Percentiles rank a stretch among this genome's conserved stretches.
Evolutionary conservation across 768 basidiomycete genomes (phyloP).

Genomic region (Dioszegia crocea): DNA sequence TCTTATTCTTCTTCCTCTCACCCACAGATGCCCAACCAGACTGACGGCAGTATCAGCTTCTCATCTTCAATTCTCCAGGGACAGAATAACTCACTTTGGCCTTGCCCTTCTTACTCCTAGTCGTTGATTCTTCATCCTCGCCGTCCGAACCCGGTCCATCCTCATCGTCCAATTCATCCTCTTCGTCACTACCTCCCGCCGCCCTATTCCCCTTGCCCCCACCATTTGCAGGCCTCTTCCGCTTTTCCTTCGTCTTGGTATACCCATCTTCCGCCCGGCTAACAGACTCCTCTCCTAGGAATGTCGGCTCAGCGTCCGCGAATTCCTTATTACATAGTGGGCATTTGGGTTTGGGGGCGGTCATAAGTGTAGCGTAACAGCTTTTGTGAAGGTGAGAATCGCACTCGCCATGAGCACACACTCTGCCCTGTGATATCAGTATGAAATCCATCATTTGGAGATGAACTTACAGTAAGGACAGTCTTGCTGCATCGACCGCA

Average conservation of each 20-base stretch:
- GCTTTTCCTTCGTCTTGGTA: constrained; percentile 8
- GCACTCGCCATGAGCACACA: constrained; percentile 29
- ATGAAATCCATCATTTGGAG: not conserved
- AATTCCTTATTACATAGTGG: constrained; percentile 26
- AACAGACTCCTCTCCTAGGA: constrained; percentile 42
- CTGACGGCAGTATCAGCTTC: no score
- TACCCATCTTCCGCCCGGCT: constrained; percentile 24
- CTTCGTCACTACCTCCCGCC: constrained; percentile 15
- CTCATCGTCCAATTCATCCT: constrained; percentile 5
- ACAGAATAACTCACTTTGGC: no score
- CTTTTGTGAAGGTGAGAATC: constrained; percentile 32
- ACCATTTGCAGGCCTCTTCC: constrained; percentile 11
- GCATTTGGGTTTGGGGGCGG: constrained; percentile 20
- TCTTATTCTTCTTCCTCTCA: no score
- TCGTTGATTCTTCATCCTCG: constrained; percentile 17
- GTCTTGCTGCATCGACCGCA: constrained; percentile 35
- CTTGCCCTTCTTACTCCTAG: not conserved
- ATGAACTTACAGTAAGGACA: constrained; percentile 33
- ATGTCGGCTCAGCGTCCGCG: constrained; percentile 10
- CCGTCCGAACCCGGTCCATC: constrained; percentile 16
- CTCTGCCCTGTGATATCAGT: constrained; percentile 20
- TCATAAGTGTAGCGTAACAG: constrained; percentile 25
- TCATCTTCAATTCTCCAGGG: no score
- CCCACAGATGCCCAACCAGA: no score
- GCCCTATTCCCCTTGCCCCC: not conserved